A percentile compares a stretch with the other conserved stretches of the same genome.
These are phyloP conservation scores for Lumnitzera racemosa DNA, from an alignment of 345 rosid species.

Conservation along the genomic window DNA sequence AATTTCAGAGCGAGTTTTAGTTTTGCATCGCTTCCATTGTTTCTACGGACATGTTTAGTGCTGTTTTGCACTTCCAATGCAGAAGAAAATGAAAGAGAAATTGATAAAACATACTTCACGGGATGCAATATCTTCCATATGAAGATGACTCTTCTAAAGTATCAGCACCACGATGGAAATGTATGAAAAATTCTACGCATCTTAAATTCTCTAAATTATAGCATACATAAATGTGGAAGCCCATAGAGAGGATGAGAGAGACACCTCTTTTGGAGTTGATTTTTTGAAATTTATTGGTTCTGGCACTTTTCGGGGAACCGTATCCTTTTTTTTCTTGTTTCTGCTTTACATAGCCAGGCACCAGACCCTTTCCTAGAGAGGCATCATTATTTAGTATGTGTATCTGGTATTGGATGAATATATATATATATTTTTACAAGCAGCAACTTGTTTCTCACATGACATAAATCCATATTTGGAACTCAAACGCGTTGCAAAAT, in stretches of 20 bases:
- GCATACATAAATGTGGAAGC: too few relatives aligned
- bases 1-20: background rate
- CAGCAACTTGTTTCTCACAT: too few relatives aligned
- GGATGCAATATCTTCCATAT: too few relatives aligned
- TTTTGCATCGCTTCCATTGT: background rate
- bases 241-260: background rate
- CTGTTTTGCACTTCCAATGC: conserved; percentile 1
- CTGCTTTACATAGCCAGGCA: conserved; percentile 5
- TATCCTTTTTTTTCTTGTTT: background rate
- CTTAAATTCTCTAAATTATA: background rate
- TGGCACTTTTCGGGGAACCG: conserved; percentile 1
- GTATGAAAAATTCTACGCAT: background rate
- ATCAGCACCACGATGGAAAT: background rate
- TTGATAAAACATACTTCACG: too few relatives aligned
- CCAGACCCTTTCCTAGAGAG: conserved; percentile 10
- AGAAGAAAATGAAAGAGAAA: too few relatives aligned
- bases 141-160: too few relatives aligned
- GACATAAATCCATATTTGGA: too few relatives aligned
- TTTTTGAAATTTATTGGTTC: conserved; percentile 3
- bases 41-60: background rate
- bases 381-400: too few relatives aligned
- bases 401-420: too few relatives aligned
- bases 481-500: too few relatives aligned
- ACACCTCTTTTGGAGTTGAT: conserved; percentile 12
- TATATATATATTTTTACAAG: too few relatives aligned